Conservation (phyloP, 805 yeast genomes). For the Metschnikowia bowlesiae region DNA sequence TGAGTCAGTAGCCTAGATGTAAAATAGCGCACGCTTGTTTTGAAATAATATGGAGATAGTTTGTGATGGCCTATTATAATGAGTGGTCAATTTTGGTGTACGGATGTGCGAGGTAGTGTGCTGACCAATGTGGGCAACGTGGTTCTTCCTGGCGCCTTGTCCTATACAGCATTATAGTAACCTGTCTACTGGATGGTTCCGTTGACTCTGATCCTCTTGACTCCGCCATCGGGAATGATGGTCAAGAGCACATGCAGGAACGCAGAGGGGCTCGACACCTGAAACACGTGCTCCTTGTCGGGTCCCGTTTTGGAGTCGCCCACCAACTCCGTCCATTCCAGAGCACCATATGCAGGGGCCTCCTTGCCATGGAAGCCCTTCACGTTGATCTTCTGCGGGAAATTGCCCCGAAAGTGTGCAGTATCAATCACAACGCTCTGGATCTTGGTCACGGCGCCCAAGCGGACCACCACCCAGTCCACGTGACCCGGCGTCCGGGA, state of each 20-base stretch:
- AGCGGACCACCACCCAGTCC: conserved; percentile 85
- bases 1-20: too few relatives aligned
- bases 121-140: too few relatives aligned
- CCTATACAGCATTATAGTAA: too few relatives aligned
- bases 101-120: too few relatives aligned
- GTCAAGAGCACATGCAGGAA: conserved; percentile 72
- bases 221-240: conserved; percentile 96
- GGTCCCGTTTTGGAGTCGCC: conserved; percentile 73
- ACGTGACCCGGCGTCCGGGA: conserved; percentile 79
- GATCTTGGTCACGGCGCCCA: conserved; percentile 63
- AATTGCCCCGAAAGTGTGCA: conserved; percentile 91
- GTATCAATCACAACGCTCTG: conserved; percentile 74
- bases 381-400: conserved; percentile 76
- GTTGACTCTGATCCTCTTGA: conserved; percentile 80
- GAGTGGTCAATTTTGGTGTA: too few relatives aligned
- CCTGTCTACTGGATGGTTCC: conserved; percentile 43
- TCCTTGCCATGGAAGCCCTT: conserved; percentile 47
- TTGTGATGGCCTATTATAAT: too few relatives aligned
- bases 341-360: conserved; percentile 40
- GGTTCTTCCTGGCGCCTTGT: too few relatives aligned
- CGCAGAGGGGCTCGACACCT: conserved; percentile 24
- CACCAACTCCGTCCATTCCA: conserved; percentile 63
- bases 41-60: too few relatives aligned
- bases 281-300: conserved; percentile 69
- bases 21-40: too few relatives aligned